Evolutionary conservation across 2,329 filamentous ascomycete genomes (phyloP).

Genomic region (Aquanectria penicillioides): DNA sequence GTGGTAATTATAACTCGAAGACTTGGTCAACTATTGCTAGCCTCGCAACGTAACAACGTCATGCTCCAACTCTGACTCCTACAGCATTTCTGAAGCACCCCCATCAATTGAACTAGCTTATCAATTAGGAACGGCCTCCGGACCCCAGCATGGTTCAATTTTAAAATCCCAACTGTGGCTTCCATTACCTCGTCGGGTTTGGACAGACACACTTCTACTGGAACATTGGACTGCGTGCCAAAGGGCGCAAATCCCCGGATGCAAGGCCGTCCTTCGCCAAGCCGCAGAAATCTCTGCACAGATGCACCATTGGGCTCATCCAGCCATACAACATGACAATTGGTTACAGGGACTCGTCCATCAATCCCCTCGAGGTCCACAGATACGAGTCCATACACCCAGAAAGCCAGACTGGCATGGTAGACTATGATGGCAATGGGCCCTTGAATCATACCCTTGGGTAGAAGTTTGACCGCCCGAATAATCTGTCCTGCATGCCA

Average conservation of each 20-base stretch:
- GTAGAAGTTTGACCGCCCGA: constrained; percentile 28
- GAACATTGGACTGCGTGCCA: neutral
- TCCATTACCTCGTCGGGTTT: neutral
- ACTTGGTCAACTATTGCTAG: no score
- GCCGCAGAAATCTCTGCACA: neutral
- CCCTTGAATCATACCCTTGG: constrained; percentile 30
- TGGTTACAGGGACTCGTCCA: no score
- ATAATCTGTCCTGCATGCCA: constrained; percentile 44
- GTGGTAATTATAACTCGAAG: no score
- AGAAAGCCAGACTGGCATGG: constrained; percentile 42
- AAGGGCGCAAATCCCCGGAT: neutral
- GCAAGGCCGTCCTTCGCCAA: neutral
- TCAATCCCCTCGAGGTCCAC: neutral
- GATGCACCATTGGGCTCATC: neutral
- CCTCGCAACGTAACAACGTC: no score
- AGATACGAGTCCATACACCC: constrained; percentile 35
- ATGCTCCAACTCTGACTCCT: no score
- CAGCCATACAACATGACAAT: neutral
- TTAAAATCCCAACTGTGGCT: neutral
- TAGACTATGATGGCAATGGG: constrained; percentile 41
- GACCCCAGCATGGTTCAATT: neutral
- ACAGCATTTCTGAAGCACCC: neutral
- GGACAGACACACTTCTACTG: neutral
- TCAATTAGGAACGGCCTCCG: neutral
- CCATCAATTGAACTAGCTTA: neutral